A percentile compares a stretch with the other conserved stretches of the same genome.
Conservation (phyloP, 2,329 filamentous ascomycete genomes). For the Exophiala sp. region DNA sequence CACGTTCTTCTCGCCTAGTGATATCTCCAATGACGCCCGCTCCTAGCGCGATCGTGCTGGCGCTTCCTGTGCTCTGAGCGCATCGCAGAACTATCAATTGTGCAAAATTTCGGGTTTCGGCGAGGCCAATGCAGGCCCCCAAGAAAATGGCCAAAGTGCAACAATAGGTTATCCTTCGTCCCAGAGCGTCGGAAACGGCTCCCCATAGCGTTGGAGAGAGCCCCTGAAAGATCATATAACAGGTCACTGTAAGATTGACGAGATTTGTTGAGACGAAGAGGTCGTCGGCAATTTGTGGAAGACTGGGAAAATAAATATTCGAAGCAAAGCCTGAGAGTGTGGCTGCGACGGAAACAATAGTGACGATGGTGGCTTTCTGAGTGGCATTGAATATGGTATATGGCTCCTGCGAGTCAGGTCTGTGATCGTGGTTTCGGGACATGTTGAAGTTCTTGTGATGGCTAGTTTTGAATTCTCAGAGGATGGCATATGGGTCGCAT, state of each 20-base stretch:
- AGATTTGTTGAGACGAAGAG: slow-evolving; percentile 38
- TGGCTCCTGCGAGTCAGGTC: slow-evolving; percentile 30
- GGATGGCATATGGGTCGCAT: no score
- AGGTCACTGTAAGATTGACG: slow-evolving; percentile 46
- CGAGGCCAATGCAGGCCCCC: slow-evolving; percentile 41
- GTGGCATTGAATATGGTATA: slow-evolving; percentile 51
- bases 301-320: slow-evolving; percentile 47
- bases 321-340: slow-evolving; percentile 48
- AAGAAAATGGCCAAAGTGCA: slow-evolving; percentile 41
- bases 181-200: slow-evolving; percentile 39
- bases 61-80: slow-evolving; percentile 44
- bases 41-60: slow-evolving; percentile 44
- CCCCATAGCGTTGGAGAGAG: slow-evolving; percentile 44
- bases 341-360: slow-evolving; percentile 48
- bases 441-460: background rate
- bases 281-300: slow-evolving; percentile 41
- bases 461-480: no score
- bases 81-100: slow-evolving; percentile 40
- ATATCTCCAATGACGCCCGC: slow-evolving; percentile 44
- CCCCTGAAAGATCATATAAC: slow-evolving; percentile 46
- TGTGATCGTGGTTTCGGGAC: background rate
- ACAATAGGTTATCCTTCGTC: slow-evolving; percentile 40
- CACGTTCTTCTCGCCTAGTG: slow-evolving; percentile 39
- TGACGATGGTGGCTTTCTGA: slow-evolving; percentile 49
- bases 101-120: slow-evolving; percentile 37